phyloP scores from a whole-genome alignment of 768 basidiomycete genomes.

The Tephrocybe sp. region DNA sequence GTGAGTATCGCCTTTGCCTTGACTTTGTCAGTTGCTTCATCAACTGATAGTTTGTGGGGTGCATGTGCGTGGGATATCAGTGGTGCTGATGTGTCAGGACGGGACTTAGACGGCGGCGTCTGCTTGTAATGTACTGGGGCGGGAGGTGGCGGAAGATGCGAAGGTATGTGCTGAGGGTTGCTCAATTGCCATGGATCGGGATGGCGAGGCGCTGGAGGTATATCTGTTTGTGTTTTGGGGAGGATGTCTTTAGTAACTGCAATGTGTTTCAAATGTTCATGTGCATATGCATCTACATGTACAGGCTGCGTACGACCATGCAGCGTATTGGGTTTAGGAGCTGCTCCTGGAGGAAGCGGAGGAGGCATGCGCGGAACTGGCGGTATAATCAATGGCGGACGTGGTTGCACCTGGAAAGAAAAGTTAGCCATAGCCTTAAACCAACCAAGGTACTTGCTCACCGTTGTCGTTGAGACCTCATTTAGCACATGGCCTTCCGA shows the following conservation, averaged over 20 bases:
- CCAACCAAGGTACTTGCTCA: neutral
- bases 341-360: constrained; percentile 12
- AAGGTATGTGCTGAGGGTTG: too few species aligned
- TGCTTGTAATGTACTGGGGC: too few species aligned
- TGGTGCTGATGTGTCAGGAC: too few species aligned
- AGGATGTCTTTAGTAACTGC: neutral
- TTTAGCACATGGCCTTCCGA: neutral
- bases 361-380: constrained; percentile 16
- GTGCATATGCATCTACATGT: neutral
- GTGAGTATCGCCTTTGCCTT: too few species aligned
- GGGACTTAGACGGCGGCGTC: too few species aligned
- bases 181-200: neutral
- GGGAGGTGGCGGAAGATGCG: too few species aligned
- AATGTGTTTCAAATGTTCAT: neutral
- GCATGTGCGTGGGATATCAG: neutral
- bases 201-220: neutral
- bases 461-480: neutral
- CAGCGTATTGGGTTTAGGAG: neutral
- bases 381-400: constrained; percentile 10
- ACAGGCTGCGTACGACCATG: neutral
- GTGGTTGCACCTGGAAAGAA: neutral
- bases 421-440: neutral
- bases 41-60: neutral
- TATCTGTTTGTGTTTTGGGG: neutral
- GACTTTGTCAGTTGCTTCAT: neutral